Conservation (phyloP, 2,329 filamentous ascomycete genomes). For the Aspergillus pseudoglaucus region DNA sequence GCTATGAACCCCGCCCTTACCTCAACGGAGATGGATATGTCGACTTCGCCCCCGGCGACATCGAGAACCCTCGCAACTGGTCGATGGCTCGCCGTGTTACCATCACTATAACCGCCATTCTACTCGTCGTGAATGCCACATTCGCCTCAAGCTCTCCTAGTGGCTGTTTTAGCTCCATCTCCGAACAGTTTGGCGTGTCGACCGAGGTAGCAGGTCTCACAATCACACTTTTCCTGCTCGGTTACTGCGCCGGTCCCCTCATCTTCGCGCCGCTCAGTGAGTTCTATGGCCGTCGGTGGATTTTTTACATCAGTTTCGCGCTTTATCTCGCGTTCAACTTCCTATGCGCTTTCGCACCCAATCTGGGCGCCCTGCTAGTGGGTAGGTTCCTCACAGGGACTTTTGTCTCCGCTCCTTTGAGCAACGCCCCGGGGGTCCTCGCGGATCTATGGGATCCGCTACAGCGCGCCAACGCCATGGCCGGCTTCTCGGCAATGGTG, state of each 20-base stretch:
- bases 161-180: constrained; percentile 21
- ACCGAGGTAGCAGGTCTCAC: constrained; percentile 47
- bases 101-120: too few relatives aligned
- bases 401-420: constrained; percentile 44
- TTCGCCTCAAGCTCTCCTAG: too few relatives aligned
- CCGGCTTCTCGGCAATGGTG: constrained; percentile 43
- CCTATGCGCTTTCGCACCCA: constrained; percentile 49
- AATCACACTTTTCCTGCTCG: constrained; percentile 58
- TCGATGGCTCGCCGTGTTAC: too few relatives aligned
- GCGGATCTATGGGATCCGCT: constrained; percentile 50
- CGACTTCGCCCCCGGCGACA: constrained; percentile 46
- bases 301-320: constrained; percentile 41
- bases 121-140: too few relatives aligned
- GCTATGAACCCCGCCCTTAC: constrained; percentile 31
- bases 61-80: constrained; percentile 28
- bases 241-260: constrained; percentile 57
- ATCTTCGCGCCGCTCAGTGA: constrained; percentile 62
- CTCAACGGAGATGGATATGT: constrained; percentile 47
- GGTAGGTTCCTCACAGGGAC: constrained; percentile 53
- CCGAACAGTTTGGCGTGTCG: constrained; percentile 44
- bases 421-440: constrained; percentile 44
- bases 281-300: constrained; percentile 49
- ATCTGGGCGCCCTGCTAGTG: constrained; percentile 48
- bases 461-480: constrained; percentile 50
- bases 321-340: constrained; percentile 40